A percentile compares a stretch with the other conserved stretches of the same genome.
phyloP scores from a whole-genome alignment of 768 basidiomycete genomes.

The Psilocybe tampanensis region DNA sequence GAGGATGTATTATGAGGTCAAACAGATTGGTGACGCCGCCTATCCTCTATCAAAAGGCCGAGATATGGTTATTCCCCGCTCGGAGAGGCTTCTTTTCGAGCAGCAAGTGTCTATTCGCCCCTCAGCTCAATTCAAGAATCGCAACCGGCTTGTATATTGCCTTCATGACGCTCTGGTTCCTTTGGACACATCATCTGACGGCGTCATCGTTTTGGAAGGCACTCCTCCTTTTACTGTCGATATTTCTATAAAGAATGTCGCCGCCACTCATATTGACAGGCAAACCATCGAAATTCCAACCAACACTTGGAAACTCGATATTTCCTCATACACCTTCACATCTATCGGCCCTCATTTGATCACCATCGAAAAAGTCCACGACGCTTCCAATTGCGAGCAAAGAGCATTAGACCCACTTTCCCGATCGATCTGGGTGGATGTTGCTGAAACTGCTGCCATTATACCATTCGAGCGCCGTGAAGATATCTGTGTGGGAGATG shows the following conservation, averaged over 20 bases:
- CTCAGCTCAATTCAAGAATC: slow-evolving; percentile 74
- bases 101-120: slow-evolving; percentile 86
- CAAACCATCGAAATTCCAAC: slow-evolving; percentile 53
- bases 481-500: slow-evolving; percentile 90
- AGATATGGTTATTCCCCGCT: slow-evolving; percentile 63
- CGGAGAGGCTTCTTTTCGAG: slow-evolving; percentile 74
- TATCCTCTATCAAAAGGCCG: slow-evolving; percentile 78
- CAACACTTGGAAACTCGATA: slow-evolving; percentile 69
- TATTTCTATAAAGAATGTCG: slow-evolving; percentile 76
- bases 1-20: slow-evolving; percentile 87
- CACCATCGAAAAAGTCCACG: slow-evolving; percentile 74
- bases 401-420: slow-evolving; percentile 61
- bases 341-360: slow-evolving; percentile 84
- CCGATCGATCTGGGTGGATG: slow-evolving; percentile 81
- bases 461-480: slow-evolving; percentile 76
- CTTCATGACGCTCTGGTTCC: slow-evolving; percentile 67
- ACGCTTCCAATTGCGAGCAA: slow-evolving; percentile 83
- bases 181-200: slow-evolving; percentile 55
- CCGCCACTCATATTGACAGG: slow-evolving; percentile 63
- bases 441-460: slow-evolving; percentile 95
- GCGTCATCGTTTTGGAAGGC: slow-evolving; percentile 73
- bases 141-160: slow-evolving; percentile 72
- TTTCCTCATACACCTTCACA: slow-evolving; percentile 71
- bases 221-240: slow-evolving; percentile 83
- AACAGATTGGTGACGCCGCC: slow-evolving; percentile 83